Percentiles rank a stretch among this genome's conserved stretches.
These are phyloP conservation scores for Xylaria arbuscula DNA, from an alignment of 2,329 filamentous ascomycete genomes.

Conservation along the genomic window DNA sequence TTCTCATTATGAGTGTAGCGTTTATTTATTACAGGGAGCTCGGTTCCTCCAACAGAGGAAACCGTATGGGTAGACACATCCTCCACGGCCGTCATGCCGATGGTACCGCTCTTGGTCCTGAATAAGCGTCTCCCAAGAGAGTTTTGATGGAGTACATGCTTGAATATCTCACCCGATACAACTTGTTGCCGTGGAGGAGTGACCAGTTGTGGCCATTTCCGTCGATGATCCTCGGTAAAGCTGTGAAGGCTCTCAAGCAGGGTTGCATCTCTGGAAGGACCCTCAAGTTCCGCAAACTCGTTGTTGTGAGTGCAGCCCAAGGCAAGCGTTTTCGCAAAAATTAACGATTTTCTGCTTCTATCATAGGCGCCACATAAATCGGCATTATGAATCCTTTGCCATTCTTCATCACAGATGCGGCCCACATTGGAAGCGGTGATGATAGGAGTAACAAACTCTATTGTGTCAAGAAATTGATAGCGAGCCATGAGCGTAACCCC, in stretches of 20 bases:
- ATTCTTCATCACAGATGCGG: neutral
- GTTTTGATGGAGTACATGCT: neutral
- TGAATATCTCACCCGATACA: neutral
- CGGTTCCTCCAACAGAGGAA: neutral
- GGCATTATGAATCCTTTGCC: neutral
- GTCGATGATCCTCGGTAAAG: too few species aligned
- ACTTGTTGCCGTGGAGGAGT: too few species aligned
- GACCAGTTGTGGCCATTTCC: too few species aligned
- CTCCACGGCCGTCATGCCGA: slow-evolving; percentile 12
- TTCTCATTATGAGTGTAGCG: too few species aligned
- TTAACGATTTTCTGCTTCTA: too few species aligned
- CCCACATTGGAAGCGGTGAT: neutral
- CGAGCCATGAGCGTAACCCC: neutral
- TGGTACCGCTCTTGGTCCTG: neutral
- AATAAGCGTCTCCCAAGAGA: slow-evolving; percentile 1
- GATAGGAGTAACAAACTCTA: neutral
- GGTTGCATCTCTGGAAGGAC: too few species aligned
- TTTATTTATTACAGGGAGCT: too few species aligned
- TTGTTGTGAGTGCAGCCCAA: too few species aligned
- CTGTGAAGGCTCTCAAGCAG: too few species aligned
- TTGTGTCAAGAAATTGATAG: neutral
- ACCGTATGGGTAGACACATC: neutral
- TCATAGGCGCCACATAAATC: neutral
- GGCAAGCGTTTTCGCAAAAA: neutral
- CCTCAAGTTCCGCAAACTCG: too few species aligned